phyloP scores from a whole-genome alignment of 208 protist genomes.

The Naegleria lovaniensis region DNA sequence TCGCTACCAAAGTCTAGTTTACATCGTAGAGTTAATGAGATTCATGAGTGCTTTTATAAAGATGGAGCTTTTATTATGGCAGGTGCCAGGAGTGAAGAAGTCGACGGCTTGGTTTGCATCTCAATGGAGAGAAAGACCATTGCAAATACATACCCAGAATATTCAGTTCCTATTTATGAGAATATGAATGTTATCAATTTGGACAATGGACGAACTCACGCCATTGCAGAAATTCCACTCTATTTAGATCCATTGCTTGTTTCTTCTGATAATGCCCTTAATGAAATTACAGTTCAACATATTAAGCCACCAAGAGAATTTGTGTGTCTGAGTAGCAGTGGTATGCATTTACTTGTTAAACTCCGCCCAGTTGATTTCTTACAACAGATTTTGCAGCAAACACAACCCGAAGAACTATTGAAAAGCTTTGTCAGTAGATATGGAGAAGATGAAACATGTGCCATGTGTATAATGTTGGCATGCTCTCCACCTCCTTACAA shows the following conservation, averaged over 20 bases:
- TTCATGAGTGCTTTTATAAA: conserved; percentile 33
- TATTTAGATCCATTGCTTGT: conserved; percentile 20
- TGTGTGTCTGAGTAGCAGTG: conserved; percentile 37
- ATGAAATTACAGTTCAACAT: conserved; percentile 35
- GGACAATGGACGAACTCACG: not conserved
- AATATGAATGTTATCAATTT: not conserved
- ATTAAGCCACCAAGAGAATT: conserved; percentile 32
- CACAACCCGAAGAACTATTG: not conserved
- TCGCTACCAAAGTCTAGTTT: not conserved
- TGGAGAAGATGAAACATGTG: conserved; percentile 7
- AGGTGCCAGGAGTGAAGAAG: not conserved
- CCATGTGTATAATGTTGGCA: conserved; percentile 14
- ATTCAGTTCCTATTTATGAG: not conserved
- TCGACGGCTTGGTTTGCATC: not conserved
- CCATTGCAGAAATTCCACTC: conserved; percentile 10
- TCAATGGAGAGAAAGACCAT: not conserved
- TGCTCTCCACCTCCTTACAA: not conserved
- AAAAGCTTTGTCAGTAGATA: not conserved
- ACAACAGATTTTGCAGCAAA: not conserved
- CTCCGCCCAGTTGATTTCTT: not conserved
- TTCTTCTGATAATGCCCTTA: not conserved
- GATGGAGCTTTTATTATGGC: conserved; percentile 12
- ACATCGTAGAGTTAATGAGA: not conserved
- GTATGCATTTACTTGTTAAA: conserved; percentile 25
- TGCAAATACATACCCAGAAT: not conserved